Conservation (phyloP, 2,329 filamentous ascomycete genomes). For the Cercospora zeina region DNA sequence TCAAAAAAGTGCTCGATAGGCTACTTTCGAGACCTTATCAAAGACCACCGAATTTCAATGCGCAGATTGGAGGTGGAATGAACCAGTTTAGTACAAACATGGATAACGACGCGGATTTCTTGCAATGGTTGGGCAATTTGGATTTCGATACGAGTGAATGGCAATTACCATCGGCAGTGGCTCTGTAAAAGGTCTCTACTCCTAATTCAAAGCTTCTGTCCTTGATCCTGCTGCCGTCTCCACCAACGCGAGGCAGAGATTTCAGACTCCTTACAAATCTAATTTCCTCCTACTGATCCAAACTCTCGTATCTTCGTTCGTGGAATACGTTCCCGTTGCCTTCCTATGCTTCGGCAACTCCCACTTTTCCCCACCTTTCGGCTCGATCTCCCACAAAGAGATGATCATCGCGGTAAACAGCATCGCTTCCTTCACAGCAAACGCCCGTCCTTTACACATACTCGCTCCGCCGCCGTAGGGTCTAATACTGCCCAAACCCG, state of each 20-base stretch:
- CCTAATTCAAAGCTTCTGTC: no score
- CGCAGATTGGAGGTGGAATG: neutral
- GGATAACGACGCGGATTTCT: slow-evolving; percentile 28
- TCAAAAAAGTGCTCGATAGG: slow-evolving; percentile 28
- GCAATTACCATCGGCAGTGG: neutral
- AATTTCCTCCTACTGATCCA: slow-evolving; percentile 47
- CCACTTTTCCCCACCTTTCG: slow-evolving; percentile 50
- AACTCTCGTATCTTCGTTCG: slow-evolving; percentile 56
- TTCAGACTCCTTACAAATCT: neutral
- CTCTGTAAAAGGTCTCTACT: no score
- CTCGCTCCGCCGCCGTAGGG: slow-evolving; percentile 50
- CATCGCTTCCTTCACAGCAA: slow-evolving; percentile 54
- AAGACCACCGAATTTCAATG: slow-evolving; percentile 1
- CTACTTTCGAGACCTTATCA: slow-evolving; percentile 19
- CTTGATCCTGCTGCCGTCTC: no score
- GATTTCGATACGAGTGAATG: slow-evolving; percentile 25
- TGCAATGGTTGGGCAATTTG: slow-evolving; percentile 27
- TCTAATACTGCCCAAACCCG: slow-evolving; percentile 48
- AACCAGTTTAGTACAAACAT: slow-evolving; percentile 22
- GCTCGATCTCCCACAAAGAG: slow-evolving; percentile 58
- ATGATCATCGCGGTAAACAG: slow-evolving; percentile 55
- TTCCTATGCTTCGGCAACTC: slow-evolving; percentile 53
- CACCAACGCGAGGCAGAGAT: no score
- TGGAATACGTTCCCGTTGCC: slow-evolving; percentile 54
- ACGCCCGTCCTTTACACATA: slow-evolving; percentile 54